Conservation (phyloP, 176 grass and related monocot species). For the Musa schizocarpa region DNA sequence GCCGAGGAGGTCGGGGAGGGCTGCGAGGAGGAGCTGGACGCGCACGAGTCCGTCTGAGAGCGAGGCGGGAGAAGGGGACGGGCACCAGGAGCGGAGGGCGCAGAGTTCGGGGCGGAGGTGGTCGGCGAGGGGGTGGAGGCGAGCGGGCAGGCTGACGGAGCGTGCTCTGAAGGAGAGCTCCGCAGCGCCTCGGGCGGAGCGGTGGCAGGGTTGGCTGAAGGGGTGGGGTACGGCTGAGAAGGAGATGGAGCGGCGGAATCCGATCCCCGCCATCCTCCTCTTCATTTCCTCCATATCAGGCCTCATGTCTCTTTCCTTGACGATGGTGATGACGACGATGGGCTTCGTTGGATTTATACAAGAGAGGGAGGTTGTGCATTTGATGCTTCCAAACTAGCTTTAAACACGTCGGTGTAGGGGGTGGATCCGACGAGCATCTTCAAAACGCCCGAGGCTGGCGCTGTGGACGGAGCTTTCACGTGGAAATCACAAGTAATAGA, state of each 20-base stretch:
- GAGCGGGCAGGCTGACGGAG: slow-evolving; percentile 56
- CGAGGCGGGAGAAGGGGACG: slow-evolving; percentile 20
- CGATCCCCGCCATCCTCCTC: slow-evolving; percentile 18
- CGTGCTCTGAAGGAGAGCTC: slow-evolving; percentile 39
- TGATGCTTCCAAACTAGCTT: too few relatives aligned
- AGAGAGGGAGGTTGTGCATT: too few relatives aligned
- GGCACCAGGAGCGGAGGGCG: slow-evolving; percentile 33
- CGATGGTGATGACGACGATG: too few relatives aligned
- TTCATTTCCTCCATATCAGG: background rate
- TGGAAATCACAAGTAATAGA: too few relatives aligned
- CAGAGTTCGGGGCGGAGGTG: slow-evolving; percentile 66
- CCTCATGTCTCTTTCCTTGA: too few relatives aligned
- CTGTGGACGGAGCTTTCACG: too few relatives aligned
- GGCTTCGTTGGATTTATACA: too few relatives aligned
- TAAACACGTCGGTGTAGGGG: too few relatives aligned
- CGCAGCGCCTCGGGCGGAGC: slow-evolving; percentile 23
- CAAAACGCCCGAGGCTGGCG: too few relatives aligned
- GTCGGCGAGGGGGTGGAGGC: slow-evolving; percentile 64
- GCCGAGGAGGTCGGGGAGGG: slow-evolving; percentile 51
- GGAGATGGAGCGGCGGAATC: slow-evolving; percentile 51
- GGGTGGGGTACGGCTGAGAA: slow-evolving; percentile 25
- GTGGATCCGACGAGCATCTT: too few relatives aligned
- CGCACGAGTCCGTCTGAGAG: slow-evolving; percentile 31
- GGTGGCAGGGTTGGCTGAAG: background rate
- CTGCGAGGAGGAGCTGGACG: slow-evolving; percentile 28